Evolutionary conservation across 139 green algal genomes (phyloP), one percentile per base, ranked within the genome.

Genomic region (Picochlorum sp.): DNA sequence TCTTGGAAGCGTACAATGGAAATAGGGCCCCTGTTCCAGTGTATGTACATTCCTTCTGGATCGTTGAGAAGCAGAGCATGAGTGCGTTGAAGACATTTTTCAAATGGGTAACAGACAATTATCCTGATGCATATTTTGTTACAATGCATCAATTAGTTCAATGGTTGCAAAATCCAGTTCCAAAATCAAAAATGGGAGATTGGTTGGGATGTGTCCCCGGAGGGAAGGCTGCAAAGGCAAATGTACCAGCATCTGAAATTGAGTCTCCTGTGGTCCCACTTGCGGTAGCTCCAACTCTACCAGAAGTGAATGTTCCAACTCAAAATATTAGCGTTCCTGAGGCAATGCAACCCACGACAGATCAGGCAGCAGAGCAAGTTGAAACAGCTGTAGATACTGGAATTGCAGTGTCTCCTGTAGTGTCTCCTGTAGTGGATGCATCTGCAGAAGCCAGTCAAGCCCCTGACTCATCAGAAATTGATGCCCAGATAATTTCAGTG

Each of bases 21-120:
- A 70, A 70, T 50, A 59, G 40, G 22, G 63, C 63, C 14, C 63
- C 63, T 30, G 55, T 70, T 29, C 63, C 63, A 33, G 55, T 70
- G 30, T 63, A 50, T 59, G 60, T 70, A 30, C 63, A 70, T 54
- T 28, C 32, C 12, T 54, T 54, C 31, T 70, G 63, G 63, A 50
- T 70, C 45, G n/a, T 16, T 9, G 4, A 55, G 24, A 52, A 52
- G 1, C 9, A 12, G 6, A 26, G 14, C 10, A 45, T 59, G n/a
- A 44, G 24, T 14, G 24, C 53, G 24, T 51, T 59, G 6, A 51
- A 36, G 20, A 10, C 53, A 28, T 59, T 28, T 3, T 41, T 70
- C 13, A 22, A 65, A n/a, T 70, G 57, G 20, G 52, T 59, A 26
- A 51, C n/a, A 14, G 4, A 26, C 29, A 37, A 37, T 1, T 24